Conservation (phyloP, 345 rosid genomes). For the Euphorbia pulcherrima region DNA sequence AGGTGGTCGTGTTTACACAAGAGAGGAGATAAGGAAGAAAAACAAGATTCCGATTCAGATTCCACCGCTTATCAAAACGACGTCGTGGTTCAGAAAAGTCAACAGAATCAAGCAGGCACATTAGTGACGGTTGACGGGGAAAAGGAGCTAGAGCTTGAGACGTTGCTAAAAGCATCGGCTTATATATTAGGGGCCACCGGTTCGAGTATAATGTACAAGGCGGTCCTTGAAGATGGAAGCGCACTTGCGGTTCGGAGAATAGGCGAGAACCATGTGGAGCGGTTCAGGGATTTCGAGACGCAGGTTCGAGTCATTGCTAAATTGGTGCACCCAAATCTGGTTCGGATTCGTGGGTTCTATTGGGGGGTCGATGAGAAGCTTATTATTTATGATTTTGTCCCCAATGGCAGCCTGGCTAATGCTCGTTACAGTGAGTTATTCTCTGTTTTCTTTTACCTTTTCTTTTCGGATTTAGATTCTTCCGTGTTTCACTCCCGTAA, state of each 20-base stretch:
- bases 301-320: conserved; percentile 77
- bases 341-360: conserved; percentile 70
- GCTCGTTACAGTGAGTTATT: conserved; percentile 81
- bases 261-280: conserved; percentile 63
- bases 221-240: conserved; percentile 86
- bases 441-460: neutral
- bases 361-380: conserved; percentile 36
- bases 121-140: conserved; percentile 68
- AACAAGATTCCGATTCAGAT: conserved; percentile 53
- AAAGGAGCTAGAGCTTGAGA: conserved; percentile 67
- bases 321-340: conserved; percentile 80
- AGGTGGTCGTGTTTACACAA: conserved; percentile 85
- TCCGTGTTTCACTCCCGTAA: too few relatives aligned
- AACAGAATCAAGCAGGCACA: conserved; percentile 44
- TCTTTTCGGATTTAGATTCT: too few relatives aligned
- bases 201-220: conserved; percentile 88
- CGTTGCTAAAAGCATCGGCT: conserved; percentile 79
- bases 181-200: conserved; percentile 90
- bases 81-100: conserved; percentile 28
- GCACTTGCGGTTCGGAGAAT: conserved; percentile 86
- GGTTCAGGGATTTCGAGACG: conserved; percentile 79
- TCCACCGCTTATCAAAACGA: too few relatives aligned
- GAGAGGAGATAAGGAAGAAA: conserved; percentile 41
- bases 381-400: conserved; percentile 31
- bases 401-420: conserved; percentile 38